Percentiles rank a stretch among this genome's conserved stretches.
phyloP scores from a whole-genome alignment of 2,329 filamentous ascomycete species.

The Neofusicoccum sp. region DNA sequence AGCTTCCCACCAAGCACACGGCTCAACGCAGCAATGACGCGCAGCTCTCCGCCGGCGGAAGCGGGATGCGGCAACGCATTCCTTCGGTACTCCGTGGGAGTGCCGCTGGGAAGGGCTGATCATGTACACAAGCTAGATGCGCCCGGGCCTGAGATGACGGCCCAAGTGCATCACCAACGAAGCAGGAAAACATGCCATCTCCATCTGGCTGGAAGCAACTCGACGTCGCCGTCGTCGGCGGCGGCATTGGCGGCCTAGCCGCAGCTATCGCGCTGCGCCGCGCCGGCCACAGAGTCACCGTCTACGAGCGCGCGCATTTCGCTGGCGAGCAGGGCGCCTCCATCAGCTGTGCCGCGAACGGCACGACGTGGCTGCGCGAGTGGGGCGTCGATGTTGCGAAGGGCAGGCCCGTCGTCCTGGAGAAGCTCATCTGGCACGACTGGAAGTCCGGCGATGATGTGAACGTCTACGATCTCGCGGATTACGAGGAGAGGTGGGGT shows the following conservation, averaged over 20 bases:
- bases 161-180: too few relatives aligned
- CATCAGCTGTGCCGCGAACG: constrained; percentile 64
- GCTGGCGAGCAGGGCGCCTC: constrained; percentile 64
- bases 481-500: constrained; percentile 68
- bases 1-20: too few relatives aligned
- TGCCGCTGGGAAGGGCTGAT: too few relatives aligned
- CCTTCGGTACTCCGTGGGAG: too few relatives aligned
- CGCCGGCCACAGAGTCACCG: constrained; percentile 59
- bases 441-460: constrained; percentile 70
- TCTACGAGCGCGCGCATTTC: constrained; percentile 69
- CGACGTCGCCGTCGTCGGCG: constrained; percentile 50
- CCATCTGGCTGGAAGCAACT: constrained; percentile 33
- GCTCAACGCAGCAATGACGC: too few relatives aligned
- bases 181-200: too few relatives aligned
- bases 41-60: too few relatives aligned
- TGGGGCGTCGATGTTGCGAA: constrained; percentile 67
- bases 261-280: constrained; percentile 55
- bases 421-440: constrained; percentile 69
- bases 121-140: too few relatives aligned
- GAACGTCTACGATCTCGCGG: constrained; percentile 65
- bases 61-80: too few relatives aligned
- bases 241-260: constrained; percentile 57
- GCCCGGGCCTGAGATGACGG: too few relatives aligned
- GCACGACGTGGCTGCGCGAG: constrained; percentile 68
- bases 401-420: constrained; percentile 66